Evolutionary conservation across 495 filamentous ascomycete species (phyloP).

Genomic region (Xylaria telfairii): DNA sequence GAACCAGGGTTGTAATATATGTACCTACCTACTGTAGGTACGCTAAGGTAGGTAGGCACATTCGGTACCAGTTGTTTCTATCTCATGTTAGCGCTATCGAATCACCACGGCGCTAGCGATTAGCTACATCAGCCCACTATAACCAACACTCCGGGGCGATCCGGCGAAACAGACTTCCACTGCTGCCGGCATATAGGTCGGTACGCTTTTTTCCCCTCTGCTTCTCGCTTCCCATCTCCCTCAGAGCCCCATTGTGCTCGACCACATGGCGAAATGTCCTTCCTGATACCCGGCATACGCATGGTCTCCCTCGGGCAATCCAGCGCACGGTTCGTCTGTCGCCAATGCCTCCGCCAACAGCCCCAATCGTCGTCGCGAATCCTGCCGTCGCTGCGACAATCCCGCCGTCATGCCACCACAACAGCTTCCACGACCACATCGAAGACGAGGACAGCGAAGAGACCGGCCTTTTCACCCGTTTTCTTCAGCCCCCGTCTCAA

Average conservation of each 20-base stretch:
- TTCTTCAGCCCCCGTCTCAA: conserved; percentile 45
- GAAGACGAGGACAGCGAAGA: background rate
- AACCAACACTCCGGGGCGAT: background rate
- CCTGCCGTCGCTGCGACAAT: conserved; percentile 31
- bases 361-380: conserved; percentile 41
- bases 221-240: background rate
- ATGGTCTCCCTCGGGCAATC: conserved; percentile 60
- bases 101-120: background rate
- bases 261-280: conserved; percentile 47
- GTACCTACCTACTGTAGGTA: no score
- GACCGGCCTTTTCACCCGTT: conserved; percentile 29
- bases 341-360: conserved; percentile 62
- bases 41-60: no score
- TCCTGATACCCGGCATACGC: conserved; percentile 57
- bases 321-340: conserved; percentile 64
- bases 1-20: background rate
- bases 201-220: background rate
- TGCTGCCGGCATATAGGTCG: background rate
- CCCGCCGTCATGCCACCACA: conserved; percentile 18
- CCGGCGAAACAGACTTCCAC: background rate
- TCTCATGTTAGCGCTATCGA: background rate
- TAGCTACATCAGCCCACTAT: background rate
- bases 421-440: conserved; percentile 3
- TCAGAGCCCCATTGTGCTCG: conserved; percentile 17
- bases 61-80: no score